Evolutionary conservation across 1,284 basidiomycete species (phyloP).

Genomic region (Apiotrichum mycotoxinovorans): DNA sequence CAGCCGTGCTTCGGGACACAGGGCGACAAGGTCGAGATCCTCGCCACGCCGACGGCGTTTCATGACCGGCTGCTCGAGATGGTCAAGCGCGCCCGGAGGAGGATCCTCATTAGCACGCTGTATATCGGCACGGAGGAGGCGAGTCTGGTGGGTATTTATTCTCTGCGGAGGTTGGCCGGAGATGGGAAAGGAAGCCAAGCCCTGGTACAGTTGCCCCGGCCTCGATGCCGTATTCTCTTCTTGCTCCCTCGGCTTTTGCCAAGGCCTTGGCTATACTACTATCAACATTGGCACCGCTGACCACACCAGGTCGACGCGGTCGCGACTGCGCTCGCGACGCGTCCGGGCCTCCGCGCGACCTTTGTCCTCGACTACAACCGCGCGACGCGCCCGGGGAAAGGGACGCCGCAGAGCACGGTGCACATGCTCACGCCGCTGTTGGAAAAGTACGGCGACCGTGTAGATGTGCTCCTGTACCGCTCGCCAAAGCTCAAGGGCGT

Average conservation of each 20-base stretch:
- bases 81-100: conserved; percentile 65
- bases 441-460: conserved; percentile 66
- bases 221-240: no score
- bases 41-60: conserved; percentile 53
- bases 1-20: conserved; percentile 50
- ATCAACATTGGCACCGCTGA: conserved; percentile 5
- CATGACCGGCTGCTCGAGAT: conserved; percentile 56
- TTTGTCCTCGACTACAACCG: conserved; percentile 86
- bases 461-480: conserved; percentile 74
- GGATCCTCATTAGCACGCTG: conserved; percentile 81
- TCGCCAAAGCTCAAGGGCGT: conserved; percentile 78
- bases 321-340: conserved; percentile 58
- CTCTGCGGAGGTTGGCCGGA: background rate
- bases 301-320: conserved; percentile 63
- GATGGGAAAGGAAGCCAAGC: background rate
- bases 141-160: conserved; percentile 55
- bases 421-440: conserved; percentile 70
- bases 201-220: background rate
- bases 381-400: conserved; percentile 73
- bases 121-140: conserved; percentile 71
- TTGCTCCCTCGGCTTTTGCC: no score
- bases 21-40: conserved; percentile 28
- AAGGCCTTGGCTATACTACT: no score
- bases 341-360: conserved; percentile 64
- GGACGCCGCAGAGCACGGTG: conserved; percentile 59